Percentiles rank a stretch among this genome's conserved stretches.
These are phyloP conservation scores for Halophytophthora polymorphica DNA, from an alignment of 352 stramenopile genomes.

Conservation along the genomic window DNA sequence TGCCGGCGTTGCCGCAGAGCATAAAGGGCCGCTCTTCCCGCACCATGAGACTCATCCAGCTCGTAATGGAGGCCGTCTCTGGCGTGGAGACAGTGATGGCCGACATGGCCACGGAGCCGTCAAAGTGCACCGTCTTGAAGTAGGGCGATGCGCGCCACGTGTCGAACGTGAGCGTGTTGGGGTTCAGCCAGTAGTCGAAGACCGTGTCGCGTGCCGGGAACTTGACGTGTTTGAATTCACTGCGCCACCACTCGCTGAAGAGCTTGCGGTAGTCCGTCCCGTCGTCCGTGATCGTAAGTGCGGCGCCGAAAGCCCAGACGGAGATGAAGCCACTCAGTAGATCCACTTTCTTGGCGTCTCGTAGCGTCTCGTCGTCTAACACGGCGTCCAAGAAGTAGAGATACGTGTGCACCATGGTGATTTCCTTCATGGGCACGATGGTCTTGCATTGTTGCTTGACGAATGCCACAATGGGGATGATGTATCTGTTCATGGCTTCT, in stretches of 20 bases:
- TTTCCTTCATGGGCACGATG: slow-evolving; percentile 90
- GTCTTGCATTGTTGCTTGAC: slow-evolving; percentile 82
- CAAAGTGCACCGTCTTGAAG: slow-evolving; percentile 82
- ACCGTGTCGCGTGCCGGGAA: slow-evolving; percentile 92
- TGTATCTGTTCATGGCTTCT: slow-evolving; percentile 84
- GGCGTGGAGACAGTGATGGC: slow-evolving; percentile 91
- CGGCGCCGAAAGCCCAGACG: slow-evolving; percentile 91
- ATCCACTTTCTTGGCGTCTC: slow-evolving; percentile 65
- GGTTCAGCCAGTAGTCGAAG: slow-evolving; percentile 97
- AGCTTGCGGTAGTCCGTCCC: slow-evolving; percentile 91
- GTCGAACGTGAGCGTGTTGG: slow-evolving; percentile 86
- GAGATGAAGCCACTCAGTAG: slow-evolving; percentile 91
- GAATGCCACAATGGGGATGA: slow-evolving; percentile 83
- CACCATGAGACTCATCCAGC: slow-evolving; percentile 93
- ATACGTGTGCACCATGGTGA: slow-evolving; percentile 89
- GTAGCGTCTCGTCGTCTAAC: slow-evolving; percentile 66
- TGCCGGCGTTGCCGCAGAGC: slow-evolving; percentile 90
- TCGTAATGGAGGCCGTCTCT: slow-evolving; percentile 92
- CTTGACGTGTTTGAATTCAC: slow-evolving; percentile 93
- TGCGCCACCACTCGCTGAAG: slow-evolving; percentile 94
- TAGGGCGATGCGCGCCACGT: slow-evolving; percentile 92
- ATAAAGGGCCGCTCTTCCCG: slow-evolving; percentile 91
- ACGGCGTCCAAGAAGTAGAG: slow-evolving; percentile 91
- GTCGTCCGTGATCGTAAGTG: slow-evolving; percentile 89
- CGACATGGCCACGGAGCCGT: slow-evolving; percentile 71